Conservation (phyloP, 192 early-diverging fungal species). For the Chytriomyces sp. region DNA sequence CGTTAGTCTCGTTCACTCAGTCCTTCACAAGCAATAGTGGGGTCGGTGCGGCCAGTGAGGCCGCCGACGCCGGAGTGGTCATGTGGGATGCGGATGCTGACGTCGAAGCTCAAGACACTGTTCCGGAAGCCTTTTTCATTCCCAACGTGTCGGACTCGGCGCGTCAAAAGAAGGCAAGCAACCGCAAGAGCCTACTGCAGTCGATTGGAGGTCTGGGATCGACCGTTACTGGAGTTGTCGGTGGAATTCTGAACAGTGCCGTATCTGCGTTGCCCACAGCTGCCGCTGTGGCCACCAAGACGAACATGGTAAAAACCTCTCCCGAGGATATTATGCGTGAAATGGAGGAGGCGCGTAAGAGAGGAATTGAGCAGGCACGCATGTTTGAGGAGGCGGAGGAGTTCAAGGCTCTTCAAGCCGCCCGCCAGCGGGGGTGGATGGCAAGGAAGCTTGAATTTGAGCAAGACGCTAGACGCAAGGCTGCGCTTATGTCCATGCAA, state of each 20-base stretch:
- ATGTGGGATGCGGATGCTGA: constrained; percentile 23
- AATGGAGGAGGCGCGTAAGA: constrained; percentile 30
- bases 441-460: constrained; percentile 20
- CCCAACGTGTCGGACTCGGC: background rate
- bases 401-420: constrained; percentile 12
- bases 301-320: constrained; percentile 6
- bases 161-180: background rate
- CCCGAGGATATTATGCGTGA: constrained; percentile 31
- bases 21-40: background rate
- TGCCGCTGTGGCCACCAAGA: background rate
- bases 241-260: constrained; percentile 21
- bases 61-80: constrained; percentile 5
- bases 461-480: constrained; percentile 10
- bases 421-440: constrained; percentile 27
- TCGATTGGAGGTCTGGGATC: constrained; percentile 6
- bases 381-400: constrained; percentile 31
- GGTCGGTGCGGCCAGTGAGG: background rate
- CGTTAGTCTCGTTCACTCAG: background rate
- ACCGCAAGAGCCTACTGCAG: constrained; percentile 23
- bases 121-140: background rate
- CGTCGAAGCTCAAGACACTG: background rate
- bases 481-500: constrained; percentile 23
- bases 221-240: constrained; percentile 21
- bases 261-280: background rate
- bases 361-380: constrained; percentile 17